Base-by-base conservation (phyloP, 345 rosid species). In the Aurinia saxatilis region DNA sequence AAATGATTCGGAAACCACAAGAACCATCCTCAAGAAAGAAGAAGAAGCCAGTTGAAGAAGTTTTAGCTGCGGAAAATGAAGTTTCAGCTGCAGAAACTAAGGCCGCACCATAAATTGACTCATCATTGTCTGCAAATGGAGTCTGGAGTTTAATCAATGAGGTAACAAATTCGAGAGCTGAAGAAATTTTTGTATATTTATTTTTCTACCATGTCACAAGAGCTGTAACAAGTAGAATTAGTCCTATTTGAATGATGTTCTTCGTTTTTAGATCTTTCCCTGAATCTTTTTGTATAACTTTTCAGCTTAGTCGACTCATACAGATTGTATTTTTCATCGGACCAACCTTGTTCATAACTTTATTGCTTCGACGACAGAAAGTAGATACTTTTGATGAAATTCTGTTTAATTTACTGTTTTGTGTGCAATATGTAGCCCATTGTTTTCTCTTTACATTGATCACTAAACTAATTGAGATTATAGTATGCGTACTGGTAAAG, bases 11-110 rank as follows among this genome's bases (percentile, higher is more conserved):
- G 72, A 87, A 82, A 84, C 68, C 81, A 36, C 93, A 77, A 80
- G 96, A 87, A 64, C 86, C 80, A n/a, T 58, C 79, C 13, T 36
- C 66, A 8, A 89, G 84, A 85, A 8, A 89, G 84, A 85, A 73
- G 39, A 84, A 84, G 21, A 80, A 80, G 50, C 35, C 78, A 35
- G 42, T 78, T 1, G 60, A 41, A 40, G 89, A 78, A 84, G 83
- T 81, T 34, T 79, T 82, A 16, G 78, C 48, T 11, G 33, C 50
- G 30, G 67, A 69, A 40, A 25, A 12, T 42, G 89, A 78, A 84
- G 83, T 81, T 34, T 79, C 83, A 16, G 78, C 48, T 11, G 33
- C 50, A 29, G 67, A 69, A 23, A 30, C 11, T 19, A 62, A 50
- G 1, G 19, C 63, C 10, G 42, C 46, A 27, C 67, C 62, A 9